phyloP scores from a whole-genome alignment of 768 basidiomycete species.

The Ramaria sp. region DNA sequence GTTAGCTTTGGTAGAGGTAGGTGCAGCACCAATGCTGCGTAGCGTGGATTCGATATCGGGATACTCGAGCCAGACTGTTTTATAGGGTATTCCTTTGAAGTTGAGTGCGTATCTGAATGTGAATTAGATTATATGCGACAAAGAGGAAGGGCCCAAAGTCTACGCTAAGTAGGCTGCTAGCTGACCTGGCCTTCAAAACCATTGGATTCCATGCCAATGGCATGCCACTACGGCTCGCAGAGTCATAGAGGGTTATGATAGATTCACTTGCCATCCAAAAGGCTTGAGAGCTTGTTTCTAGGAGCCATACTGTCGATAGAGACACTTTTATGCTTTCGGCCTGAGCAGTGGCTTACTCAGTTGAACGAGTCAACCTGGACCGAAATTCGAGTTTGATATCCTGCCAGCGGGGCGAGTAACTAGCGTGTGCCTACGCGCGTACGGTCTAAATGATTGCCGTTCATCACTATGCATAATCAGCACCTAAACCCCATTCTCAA shows the following conservation, averaged over 20 bases:
- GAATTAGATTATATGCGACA: not conserved
- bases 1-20: slow-evolving; percentile 23
- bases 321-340: too few relatives aligned
- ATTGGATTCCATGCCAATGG: not conserved
- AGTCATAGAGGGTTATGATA: not conserved
- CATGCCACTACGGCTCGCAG: not conserved
- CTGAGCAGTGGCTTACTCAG: too few relatives aligned
- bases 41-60: slow-evolving; percentile 32
- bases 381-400: too few relatives aligned
- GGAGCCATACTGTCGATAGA: not conserved
- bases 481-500: too few relatives aligned
- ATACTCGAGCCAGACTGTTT: slow-evolving; percentile 42
- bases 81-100: slow-evolving; percentile 30
- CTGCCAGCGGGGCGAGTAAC: too few relatives aligned
- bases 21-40: slow-evolving; percentile 26
- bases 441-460: too few relatives aligned
- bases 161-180: not conserved
- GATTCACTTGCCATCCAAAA: not conserved
- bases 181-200: not conserved
- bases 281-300: not conserved
- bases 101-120: slow-evolving; percentile 24
- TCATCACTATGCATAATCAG: too few relatives aligned
- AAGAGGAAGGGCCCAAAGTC: not conserved
- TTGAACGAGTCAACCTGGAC: too few relatives aligned
- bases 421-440: too few relatives aligned